Conservation (phyloP, 2,329 filamentous ascomycete species). For the Lachnellula willkommii region DNA sequence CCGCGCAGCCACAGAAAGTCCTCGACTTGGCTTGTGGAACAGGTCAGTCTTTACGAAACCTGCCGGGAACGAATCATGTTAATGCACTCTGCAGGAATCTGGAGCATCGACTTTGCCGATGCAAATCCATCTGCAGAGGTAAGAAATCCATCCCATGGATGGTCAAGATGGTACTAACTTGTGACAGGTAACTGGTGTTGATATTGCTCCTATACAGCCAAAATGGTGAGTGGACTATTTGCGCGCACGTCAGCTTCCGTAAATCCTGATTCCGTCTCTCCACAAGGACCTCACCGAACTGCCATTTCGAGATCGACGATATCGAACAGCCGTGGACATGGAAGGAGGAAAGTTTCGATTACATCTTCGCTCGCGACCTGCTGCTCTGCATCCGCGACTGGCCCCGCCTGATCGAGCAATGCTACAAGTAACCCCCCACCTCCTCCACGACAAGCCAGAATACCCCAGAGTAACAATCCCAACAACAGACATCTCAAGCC, state of each 20-base stretch:
- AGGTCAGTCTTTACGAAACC: conserved; percentile 13
- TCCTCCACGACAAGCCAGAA: background rate
- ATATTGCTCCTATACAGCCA: no score
- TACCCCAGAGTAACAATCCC: background rate
- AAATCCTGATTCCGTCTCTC: conserved; percentile 14
- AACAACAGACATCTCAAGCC: conserved; percentile 12
- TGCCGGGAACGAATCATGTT: no score
- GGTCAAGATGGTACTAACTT: no score
- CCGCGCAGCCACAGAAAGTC: conserved; percentile 29
- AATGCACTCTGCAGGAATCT: no score
- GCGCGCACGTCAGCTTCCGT: no score
- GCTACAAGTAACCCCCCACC: background rate
- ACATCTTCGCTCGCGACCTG: conserved; percentile 14
- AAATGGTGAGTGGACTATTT: no score
- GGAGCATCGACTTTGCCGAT: no score
- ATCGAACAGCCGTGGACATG: conserved; percentile 27
- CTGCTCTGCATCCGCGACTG: conserved; percentile 4
- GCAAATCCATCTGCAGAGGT: no score
- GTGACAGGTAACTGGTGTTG: no score
- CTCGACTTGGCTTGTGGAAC: conserved; percentile 37
- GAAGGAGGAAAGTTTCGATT: conserved; percentile 21
- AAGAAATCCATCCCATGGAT: no score
- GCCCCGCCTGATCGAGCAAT: conserved; percentile 6
- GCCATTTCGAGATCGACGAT: conserved; percentile 59
- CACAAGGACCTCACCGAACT: conserved; percentile 52